Evolutionary conservation across 192 early-diverging fungal species (phyloP), one percentile per base, ranked within the genome.

Genomic region (Tieghemiomyces parasiticus): DNA sequence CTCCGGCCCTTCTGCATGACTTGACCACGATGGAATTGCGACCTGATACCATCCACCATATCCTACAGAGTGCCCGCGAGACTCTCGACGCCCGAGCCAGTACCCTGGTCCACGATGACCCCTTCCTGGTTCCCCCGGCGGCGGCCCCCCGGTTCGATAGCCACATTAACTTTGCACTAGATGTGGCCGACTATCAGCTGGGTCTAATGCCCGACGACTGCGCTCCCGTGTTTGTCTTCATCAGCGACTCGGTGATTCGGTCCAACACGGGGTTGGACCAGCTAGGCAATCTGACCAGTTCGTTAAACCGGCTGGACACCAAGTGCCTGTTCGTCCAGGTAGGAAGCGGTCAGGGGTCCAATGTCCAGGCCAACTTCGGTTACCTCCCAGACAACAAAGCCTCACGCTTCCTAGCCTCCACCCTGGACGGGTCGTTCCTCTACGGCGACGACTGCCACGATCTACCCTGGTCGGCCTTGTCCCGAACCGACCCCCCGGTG

Each of bases 361-460:
- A 74, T 46, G 83, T 85, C n/a, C 75, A 74, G 42, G 75, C 78
- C 26, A 84, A 84, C 59, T 82, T 88, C 65, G 88, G 88, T 6
- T 82, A 81, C 65, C 77, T 88, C 13, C 77, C 78, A 60, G 88
- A 91, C 60, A 88, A 76, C 48, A 87, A 91, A 66, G 72, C 82
- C 35, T 70, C 89, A 1, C 65, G 79, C 30, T 89, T 82, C 60
- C 61, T 88, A 42, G 78, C 88, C 0, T 74, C 78, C 8, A 78
- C 84, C 6, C 78, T 86, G 4, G 71, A 72, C 28, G 88, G 88
- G 2, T 67, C 72, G 29, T 86, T 89, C 59, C 70, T 85, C 55
- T 88, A 83, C 60, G 78, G 85, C 24, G 73, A 75, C 48, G 74
- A 89, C 42, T 87, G 83, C 54, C 75, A 69, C 8, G 61, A 74